These are phyloP conservation scores for Ogataea pini DNA, from an alignment of 805 yeast genomes.

Conservation along the genomic window DNA sequence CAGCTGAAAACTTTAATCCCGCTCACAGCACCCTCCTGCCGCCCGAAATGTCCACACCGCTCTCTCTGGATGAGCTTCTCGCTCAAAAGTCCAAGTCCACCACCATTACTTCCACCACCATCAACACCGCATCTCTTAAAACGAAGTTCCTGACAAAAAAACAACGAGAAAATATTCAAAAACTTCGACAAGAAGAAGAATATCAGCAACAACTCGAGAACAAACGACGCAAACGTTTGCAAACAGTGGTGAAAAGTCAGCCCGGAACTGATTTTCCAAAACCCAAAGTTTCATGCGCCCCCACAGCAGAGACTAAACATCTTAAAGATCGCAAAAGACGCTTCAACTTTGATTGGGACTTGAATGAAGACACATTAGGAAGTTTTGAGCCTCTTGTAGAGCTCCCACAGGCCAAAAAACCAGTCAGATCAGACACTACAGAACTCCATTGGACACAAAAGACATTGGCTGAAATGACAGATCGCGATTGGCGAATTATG, in stretches of 20 bases:
- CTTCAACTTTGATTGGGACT: constrained; percentile 72
- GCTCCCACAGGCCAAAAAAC: constrained; percentile 30
- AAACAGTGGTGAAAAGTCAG: not conserved
- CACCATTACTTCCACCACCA: constrained; percentile 33
- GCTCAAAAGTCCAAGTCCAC: constrained; percentile 20
- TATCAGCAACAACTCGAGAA: not conserved
- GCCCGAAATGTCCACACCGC: constrained; percentile 30
- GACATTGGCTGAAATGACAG: constrained; percentile 60
- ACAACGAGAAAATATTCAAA: constrained; percentile 39
- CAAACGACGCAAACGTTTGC: constrained; percentile 3
- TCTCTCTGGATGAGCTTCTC: constrained; percentile 40
- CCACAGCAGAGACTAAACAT: too few species aligned
- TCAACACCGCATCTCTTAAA: constrained; percentile 27
- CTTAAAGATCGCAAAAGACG: constrained; percentile 27
- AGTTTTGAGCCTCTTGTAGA: constrained; percentile 44
- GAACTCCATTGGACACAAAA: constrained; percentile 71
- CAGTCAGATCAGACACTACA: not conserved
- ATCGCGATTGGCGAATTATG: constrained; percentile 88
- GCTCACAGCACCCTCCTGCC: too few species aligned
- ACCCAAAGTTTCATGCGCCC: too few species aligned
- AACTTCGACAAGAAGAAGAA: constrained; percentile 10
- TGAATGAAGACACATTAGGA: constrained; percentile 62
- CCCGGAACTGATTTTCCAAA: too few species aligned
- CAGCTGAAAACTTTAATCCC: too few species aligned
- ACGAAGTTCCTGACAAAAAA: constrained; percentile 45